Evolutionary conservation across 352 stramenopile genomes (phyloP), one percentile per base, ranked within the genome.

Genomic region (Poterioochromonas sp.): DNA sequence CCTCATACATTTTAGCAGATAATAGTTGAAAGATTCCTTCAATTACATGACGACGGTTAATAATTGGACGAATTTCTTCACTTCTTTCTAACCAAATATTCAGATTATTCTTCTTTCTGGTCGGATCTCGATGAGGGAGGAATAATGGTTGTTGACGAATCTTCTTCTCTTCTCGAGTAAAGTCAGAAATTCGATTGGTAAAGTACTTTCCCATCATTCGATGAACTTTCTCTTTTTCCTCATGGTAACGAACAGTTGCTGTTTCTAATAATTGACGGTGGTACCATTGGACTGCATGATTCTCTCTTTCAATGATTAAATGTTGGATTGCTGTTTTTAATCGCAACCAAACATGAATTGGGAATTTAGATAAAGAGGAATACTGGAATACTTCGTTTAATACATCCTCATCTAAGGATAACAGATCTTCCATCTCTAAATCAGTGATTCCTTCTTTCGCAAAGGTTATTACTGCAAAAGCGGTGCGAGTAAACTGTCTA

Each of bases 191-290:
- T 32, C 12, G 5, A 40, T 58, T 76, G 2, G 2, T 11, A 37
- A 76, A 76, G 29, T 76, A 76, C 0, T 40, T 32, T 35, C 65
- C 65, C 12, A 76, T 8, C 29, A 76, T 26, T 58, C 11, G 8
- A n/a, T 76, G 65, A 11, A 53, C 18, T 35, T 35, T 76, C n/a
- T 40, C 1, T 35, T 76, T 58, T 35, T 18, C 11, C 2, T 37
- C 40, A 35, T 53, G 2, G 44, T 76, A 76, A 18, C 65, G 5
- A 15, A 11, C n/a, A 32, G 51, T 37, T 22, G 65, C 65, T 18
- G 65, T 60, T 58, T 76, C 65, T 58, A 54, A 11, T 40, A 76
- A 40, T 58, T 76, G 65, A 37, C 65, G 37, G 29, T 76, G 65
- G 32, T 76, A 76, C 65, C 65, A 76, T 37, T 2, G 1, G 20